Base-by-base conservation (phyloP, 805 yeast species). In the Cyberlindnera amylophila region DNA sequence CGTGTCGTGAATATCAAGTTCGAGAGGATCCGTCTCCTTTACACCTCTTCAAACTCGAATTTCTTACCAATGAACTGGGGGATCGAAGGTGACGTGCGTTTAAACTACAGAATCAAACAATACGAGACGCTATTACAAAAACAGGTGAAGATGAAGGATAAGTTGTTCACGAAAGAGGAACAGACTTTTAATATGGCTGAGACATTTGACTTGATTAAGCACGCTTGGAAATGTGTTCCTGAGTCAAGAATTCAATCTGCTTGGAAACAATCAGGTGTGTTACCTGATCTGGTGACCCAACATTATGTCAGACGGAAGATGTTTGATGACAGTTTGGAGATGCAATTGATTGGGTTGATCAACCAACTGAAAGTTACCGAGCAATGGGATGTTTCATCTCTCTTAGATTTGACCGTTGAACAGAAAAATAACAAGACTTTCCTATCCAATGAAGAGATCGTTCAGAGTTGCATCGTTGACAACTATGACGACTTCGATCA, bases 1-100 rank as follows among this genome's bases (percentile, higher is more conserved):
- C 64, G 85, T 39, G 74, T 79, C 8, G 69, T 72, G 28, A 80
- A 79, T 31, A 65, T 72, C 27, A 75, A 71, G 46, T 63, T 79
- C 32, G 64, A 64, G 42, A 67, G 69, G 44, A 69, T 70, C 12
- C 52, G 65, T 26, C 51, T 72, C 31, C 53, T 70, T 7, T 71
- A 63, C 42, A 68, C 71, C 0, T 60, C 71, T 0, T 57, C 69
- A 23, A 59, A 54, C 29, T 59, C 68, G 9, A 62, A 66, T 11
- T 78, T 75, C 52, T 57, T 78, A 27, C 86, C 86, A 7, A 77
- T 79, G 68, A 75, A 71, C 45, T 78, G 80, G 71, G 86, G 86
- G 3, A 75, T 80, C 4, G 67, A 75, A 32, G 78, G 77, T 44
- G 86, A 81, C 51, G 76, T 81, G 54, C 78, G 77, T 52, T 67